Conservation (phyloP, 805 yeast species). For the Ogataea sp. region DNA sequence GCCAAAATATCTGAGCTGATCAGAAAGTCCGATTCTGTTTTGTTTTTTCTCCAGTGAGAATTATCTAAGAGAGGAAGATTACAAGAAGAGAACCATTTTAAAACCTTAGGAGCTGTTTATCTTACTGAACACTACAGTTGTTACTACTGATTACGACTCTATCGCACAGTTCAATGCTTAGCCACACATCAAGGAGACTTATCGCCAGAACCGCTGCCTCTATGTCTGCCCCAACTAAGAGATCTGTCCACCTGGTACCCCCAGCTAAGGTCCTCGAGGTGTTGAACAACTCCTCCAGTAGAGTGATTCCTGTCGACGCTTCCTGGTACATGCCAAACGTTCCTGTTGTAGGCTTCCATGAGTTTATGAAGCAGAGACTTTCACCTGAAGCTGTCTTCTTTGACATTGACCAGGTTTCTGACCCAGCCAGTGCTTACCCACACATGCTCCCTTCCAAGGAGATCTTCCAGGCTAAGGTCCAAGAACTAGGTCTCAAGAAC, state of each 20-base stretch:
- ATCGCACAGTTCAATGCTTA: no score
- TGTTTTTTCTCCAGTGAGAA: no score
- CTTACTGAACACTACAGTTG: no score
- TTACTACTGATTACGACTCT: no score
- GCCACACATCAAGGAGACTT: no score
- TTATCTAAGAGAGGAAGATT: no score
- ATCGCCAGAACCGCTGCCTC: no score
- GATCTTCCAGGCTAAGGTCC: slow-evolving; percentile 46
- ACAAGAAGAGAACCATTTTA: no score
- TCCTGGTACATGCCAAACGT: slow-evolving; percentile 89
- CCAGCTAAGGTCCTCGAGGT: slow-evolving; percentile 14
- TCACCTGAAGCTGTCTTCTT: slow-evolving; percentile 63
- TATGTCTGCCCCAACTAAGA: neutral
- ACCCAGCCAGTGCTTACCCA: slow-evolving; percentile 58
- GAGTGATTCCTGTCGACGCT: slow-evolving; percentile 61
- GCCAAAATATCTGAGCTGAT: no score
- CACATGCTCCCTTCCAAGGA: slow-evolving; percentile 77
- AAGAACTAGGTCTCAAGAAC: slow-evolving; percentile 45
- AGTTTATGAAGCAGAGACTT: slow-evolving; percentile 47
- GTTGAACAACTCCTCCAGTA: slow-evolving; percentile 4
- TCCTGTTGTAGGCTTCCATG: slow-evolving; percentile 50
- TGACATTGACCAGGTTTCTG: slow-evolving; percentile 67
- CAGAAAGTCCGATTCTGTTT: no score
- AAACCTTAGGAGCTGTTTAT: no score
- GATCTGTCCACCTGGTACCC: slow-evolving; percentile 9